phyloP scores from a whole-genome alignment of 192 early-diverging fungal genomes.

The Linnemannia elongata region DNA sequence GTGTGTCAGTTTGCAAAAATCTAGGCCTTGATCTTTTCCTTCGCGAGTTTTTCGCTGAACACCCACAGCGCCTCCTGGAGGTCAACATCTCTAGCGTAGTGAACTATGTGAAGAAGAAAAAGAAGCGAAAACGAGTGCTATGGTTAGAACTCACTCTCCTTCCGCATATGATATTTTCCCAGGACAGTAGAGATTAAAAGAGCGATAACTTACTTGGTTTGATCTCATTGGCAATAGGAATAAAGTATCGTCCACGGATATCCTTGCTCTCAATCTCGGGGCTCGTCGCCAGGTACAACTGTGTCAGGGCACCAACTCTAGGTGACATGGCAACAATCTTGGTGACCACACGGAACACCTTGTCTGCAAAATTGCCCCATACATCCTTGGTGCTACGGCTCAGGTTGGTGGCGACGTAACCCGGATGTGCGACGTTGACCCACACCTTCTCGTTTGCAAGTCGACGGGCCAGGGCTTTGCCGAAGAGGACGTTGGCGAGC shows the following conservation, averaged over 20 bases:
- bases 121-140: not conserved
- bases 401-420: conserved; percentile 61
- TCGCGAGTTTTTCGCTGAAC: conserved; percentile 27
- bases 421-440: conserved; percentile 27
- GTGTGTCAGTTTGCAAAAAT: not conserved
- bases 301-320: conserved; percentile 60
- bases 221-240: conserved; percentile 12
- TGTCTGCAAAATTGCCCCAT: not conserved
- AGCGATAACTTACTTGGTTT: not conserved
- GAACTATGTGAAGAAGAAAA: not conserved
- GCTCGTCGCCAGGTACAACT: conserved; percentile 63
- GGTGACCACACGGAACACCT: not conserved
- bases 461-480: conserved; percentile 52
- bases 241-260: conserved; percentile 37
- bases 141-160: not conserved
- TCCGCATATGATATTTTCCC: too few species aligned
- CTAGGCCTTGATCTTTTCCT: conserved; percentile 1
- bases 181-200: too few species aligned
- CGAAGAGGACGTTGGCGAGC: conserved; percentile 64
- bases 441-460: conserved; percentile 20
- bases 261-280: conserved; percentile 63
- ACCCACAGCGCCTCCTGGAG: conserved; percentile 21
- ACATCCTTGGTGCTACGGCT: not conserved
- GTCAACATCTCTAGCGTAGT: conserved; percentile 5
- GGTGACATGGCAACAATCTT: conserved; percentile 15